A percentile compares a stretch with the other conserved stretches of the same genome.
These are phyloP conservation scores for Tetrahymena elliotti DNA, from an alignment of 73 alveolate genomes.

Conservation along the genomic window DNA sequence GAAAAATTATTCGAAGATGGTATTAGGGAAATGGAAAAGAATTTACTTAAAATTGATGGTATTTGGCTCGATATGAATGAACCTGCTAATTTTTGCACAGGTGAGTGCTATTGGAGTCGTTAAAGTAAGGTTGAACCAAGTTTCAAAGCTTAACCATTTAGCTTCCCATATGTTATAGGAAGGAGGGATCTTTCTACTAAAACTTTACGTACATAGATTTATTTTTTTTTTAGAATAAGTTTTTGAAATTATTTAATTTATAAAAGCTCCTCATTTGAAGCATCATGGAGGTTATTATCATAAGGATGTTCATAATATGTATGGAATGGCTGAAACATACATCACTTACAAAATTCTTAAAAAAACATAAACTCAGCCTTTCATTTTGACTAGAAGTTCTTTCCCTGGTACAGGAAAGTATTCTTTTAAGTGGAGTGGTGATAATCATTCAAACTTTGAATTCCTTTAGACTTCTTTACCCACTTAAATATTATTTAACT, in stretches of 20 bases:
- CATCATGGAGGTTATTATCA: slow-evolving; percentile 32
- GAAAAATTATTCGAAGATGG: slow-evolving; percentile 10
- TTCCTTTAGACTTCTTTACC: slow-evolving; percentile 69
- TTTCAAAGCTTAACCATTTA: not conserved
- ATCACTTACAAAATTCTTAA: slow-evolving; percentile 9
- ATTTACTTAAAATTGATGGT: slow-evolving; percentile 76
- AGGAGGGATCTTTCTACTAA: slow-evolving; percentile 59
- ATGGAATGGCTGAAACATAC: slow-evolving; percentile 21
- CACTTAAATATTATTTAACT: slow-evolving; percentile 66
- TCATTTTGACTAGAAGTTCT: slow-evolving; percentile 71
- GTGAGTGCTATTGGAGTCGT: slow-evolving; percentile 58
- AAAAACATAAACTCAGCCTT: slow-evolving; percentile 54
- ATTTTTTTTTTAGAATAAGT: not conserved
- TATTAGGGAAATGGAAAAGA: slow-evolving; percentile 58
- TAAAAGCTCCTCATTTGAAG: slow-evolving; percentile 12
- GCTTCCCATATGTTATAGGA: slow-evolving; percentile 88
- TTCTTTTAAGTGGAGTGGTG: slow-evolving; percentile 83
- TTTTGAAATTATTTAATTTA: not conserved
- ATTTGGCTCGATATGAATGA: slow-evolving; percentile 97
- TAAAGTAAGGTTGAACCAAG: not conserved
- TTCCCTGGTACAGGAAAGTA: slow-evolving; percentile 80
- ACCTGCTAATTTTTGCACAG: slow-evolving; percentile 72
- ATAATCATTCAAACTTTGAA: slow-evolving; percentile 53
- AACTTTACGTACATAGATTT: slow-evolving; percentile 41
- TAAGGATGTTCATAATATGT: slow-evolving; percentile 39